Conservation (phyloP, 441 rosid species). For the Populus trichocarpa region DNA sequence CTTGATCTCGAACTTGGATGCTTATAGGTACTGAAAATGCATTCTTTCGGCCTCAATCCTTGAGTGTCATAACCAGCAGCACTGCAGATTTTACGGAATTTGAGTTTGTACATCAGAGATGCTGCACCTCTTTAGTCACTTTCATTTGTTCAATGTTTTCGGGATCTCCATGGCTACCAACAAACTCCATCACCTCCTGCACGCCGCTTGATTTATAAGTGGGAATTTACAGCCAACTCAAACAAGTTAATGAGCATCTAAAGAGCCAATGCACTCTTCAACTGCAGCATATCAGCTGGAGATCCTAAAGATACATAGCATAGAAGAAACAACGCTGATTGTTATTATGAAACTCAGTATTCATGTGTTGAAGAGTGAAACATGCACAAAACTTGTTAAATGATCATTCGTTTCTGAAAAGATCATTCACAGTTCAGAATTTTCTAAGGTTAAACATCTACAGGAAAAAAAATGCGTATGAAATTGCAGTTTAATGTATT, state of each 20-base stretch:
- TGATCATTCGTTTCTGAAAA: background rate
- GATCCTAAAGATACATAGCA: conserved; percentile 18
- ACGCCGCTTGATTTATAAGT: conserved; percentile 12
- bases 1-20: background rate
- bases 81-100: background rate
- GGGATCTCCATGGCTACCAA: conserved; percentile 2
- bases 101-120: background rate
- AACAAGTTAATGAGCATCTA: background rate
- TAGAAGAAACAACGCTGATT: background rate
- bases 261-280: conserved; percentile 10
- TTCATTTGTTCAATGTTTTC: conserved; percentile 25
- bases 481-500: background rate
- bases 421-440: background rate
- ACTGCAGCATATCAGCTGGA: conserved; percentile 9
- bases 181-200: conserved; percentile 13
- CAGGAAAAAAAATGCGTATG: background rate
- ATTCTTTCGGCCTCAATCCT: background rate
- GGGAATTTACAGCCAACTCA: conserved; percentile 16
- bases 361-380: background rate
- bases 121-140: conserved; percentile 37
- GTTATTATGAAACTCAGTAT: background rate
- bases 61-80: background rate
- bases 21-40: background rate
- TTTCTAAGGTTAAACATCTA: background rate
- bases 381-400: background rate